A percentile compares a stretch with the other conserved stretches of the same genome.
phyloP scores from a whole-genome alignment of 768 basidiomycete genomes.

The Lentinula raphanica region DNA sequence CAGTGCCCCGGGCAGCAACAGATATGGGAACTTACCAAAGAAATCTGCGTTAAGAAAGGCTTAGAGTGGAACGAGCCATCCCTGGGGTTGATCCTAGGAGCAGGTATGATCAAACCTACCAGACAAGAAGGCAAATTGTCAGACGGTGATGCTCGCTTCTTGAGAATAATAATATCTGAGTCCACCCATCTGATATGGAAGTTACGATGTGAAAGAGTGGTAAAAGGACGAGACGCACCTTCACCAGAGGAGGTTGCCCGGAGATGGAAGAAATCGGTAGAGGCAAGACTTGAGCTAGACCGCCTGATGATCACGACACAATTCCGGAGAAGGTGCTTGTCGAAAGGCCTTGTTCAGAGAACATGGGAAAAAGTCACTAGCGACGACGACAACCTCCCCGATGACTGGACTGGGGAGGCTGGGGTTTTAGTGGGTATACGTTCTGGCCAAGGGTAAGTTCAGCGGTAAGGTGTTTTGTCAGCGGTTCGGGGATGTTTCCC shows the following conservation, averaged over 20 bases:
- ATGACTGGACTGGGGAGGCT: slow-evolving; percentile 15
- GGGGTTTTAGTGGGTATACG: slow-evolving; percentile 31
- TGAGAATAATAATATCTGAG: slow-evolving; percentile 22
- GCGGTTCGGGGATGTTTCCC: not conserved
- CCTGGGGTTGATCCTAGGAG: slow-evolving; percentile 17
- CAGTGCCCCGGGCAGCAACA: slow-evolving; percentile 13
- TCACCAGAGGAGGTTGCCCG: slow-evolving; percentile 7
- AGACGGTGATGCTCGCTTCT: slow-evolving; percentile 13
- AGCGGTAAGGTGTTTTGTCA: not conserved
- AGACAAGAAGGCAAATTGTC: not conserved
- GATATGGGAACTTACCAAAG: slow-evolving; percentile 18
- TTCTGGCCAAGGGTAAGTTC: not conserved
- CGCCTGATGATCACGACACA: slow-evolving; percentile 3
- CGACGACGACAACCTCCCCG: slow-evolving; percentile 10
- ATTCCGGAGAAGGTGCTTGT: slow-evolving; percentile 12
- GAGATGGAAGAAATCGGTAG: slow-evolving; percentile 13
- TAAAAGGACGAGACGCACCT: slow-evolving; percentile 9
- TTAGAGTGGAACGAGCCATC: slow-evolving; percentile 9
- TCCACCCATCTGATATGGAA: slow-evolving; percentile 25
- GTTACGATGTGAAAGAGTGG: slow-evolving; percentile 20
- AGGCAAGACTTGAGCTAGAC: slow-evolving; percentile 15
- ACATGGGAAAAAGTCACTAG: slow-evolving; percentile 18
- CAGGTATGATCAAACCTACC: not conserved
- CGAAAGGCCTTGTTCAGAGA: slow-evolving; percentile 6
- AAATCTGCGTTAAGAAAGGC: slow-evolving; percentile 15